Percentiles rank a stretch among this genome's conserved stretches.
Evolutionary conservation across 495 filamentous ascomycete species (phyloP).

Genomic region (Hapsidospora chrysogenum): DNA sequence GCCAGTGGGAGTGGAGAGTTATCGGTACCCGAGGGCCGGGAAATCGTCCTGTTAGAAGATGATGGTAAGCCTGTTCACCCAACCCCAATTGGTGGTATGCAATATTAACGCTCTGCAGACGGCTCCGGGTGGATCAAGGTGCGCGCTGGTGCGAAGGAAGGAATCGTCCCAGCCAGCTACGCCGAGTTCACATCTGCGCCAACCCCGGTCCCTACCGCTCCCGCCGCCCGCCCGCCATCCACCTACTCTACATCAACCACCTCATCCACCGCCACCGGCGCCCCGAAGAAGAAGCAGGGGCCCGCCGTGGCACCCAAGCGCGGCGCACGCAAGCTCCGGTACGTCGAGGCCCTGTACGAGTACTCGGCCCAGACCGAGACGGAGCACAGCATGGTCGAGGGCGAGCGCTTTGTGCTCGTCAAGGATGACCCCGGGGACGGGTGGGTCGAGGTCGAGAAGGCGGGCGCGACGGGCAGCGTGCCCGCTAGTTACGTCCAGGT

Average conservation of each 20-base stretch:
- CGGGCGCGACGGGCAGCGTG: conserved; percentile 79
- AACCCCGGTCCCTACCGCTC: conserved; percentile 32
- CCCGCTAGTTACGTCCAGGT: conserved; percentile 85
- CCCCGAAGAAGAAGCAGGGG: conserved; percentile 63
- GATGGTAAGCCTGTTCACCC: conserved; percentile 48
- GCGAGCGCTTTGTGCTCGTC: conserved; percentile 80
- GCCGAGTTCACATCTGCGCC: conserved; percentile 36
- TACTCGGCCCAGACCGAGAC: conserved; percentile 73
- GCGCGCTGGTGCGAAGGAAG: conserved; percentile 47
- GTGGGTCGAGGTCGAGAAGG: conserved; percentile 91
- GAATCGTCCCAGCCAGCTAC: conserved; percentile 77
- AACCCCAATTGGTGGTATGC: not conserved
- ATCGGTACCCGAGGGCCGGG: conserved; percentile 56
- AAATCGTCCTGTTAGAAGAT: conserved; percentile 63
- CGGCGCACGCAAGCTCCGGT: conserved; percentile 87
- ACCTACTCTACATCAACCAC: conserved; percentile 67
- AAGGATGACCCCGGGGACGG: conserved; percentile 77
- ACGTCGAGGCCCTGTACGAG: conserved; percentile 85
- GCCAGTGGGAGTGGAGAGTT: conserved; percentile 66
- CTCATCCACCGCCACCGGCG: conserved; percentile 15
- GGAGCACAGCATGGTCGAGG: conserved; percentile 80
- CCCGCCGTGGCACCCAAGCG: conserved; percentile 83
- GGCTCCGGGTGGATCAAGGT: conserved; percentile 86
- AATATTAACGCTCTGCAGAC: conserved; percentile 29
- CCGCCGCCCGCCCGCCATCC: conserved; percentile 37